phyloP scores from a whole-genome alignment of 208 protist genomes.

The Angomonas deanei region DNA sequence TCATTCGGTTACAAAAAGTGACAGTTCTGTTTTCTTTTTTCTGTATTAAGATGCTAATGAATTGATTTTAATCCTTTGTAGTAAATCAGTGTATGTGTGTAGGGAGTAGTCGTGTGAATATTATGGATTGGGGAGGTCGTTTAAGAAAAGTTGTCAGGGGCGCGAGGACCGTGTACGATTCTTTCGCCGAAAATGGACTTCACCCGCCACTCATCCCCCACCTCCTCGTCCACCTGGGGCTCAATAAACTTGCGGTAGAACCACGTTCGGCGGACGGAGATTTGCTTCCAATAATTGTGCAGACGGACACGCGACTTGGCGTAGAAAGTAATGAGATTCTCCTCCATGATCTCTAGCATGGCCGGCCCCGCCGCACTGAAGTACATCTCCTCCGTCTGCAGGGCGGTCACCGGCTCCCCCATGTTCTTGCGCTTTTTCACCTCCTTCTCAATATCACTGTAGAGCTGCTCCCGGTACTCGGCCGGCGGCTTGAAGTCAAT shows the following conservation, averaged over 20 bases:
- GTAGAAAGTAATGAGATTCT: slow-evolving; percentile 67
- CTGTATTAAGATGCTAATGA: too few species aligned
- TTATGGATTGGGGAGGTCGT: background rate
- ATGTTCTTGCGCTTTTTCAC: slow-evolving; percentile 39
- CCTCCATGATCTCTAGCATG: slow-evolving; percentile 70
- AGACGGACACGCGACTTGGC: slow-evolving; percentile 66
- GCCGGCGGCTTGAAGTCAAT: slow-evolving; percentile 80
- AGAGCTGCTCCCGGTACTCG: slow-evolving; percentile 65
- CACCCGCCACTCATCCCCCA: slow-evolving; percentile 53
- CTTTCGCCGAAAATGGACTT: slow-evolving; percentile 73
- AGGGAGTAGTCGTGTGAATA: too few species aligned
- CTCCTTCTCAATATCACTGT: slow-evolving; percentile 54
- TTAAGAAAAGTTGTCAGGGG: slow-evolving; percentile 23
- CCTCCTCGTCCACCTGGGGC: slow-evolving; percentile 55
- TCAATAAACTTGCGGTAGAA: slow-evolving; percentile 77
- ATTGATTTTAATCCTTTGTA: too few species aligned
- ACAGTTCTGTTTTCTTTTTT: background rate
- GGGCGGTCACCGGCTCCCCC: slow-evolving; percentile 60
- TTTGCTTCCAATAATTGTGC: slow-evolving; percentile 87
- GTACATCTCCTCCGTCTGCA: slow-evolving; percentile 88
- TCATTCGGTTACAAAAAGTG: background rate
- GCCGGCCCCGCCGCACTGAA: slow-evolving; percentile 67
- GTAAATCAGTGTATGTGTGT: too few species aligned
- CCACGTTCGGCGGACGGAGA: slow-evolving; percentile 70
- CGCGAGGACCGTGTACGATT: slow-evolving; percentile 51